Conservation (phyloP, 2,329 filamentous ascomycete species). For the Dactylellina cionopaga region DNA sequence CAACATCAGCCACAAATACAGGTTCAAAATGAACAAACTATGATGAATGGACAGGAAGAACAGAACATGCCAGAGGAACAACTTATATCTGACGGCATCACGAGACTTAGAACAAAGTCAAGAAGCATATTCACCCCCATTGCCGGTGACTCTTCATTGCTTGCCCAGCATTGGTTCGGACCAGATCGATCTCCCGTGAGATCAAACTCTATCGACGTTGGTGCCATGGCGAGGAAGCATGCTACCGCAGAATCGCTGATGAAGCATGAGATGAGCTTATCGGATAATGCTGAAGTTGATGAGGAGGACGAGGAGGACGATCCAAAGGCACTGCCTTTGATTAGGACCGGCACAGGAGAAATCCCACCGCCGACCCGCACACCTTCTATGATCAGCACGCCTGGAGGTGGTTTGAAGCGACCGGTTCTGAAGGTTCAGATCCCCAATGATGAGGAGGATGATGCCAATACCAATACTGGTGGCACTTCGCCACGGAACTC, state of each 20-base stretch:
- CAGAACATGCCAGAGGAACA: slow-evolving; percentile 64
- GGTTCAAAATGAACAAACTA: slow-evolving; percentile 58
- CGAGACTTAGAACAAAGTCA: slow-evolving; percentile 78
- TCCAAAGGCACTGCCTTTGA: slow-evolving; percentile 39
- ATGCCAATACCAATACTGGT: slow-evolving; percentile 75
- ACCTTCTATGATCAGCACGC: slow-evolving; percentile 67
- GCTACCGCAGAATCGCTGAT: slow-evolving; percentile 58
- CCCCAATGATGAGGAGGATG: slow-evolving; percentile 86
- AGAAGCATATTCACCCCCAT: slow-evolving; percentile 98
- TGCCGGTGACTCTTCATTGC: slow-evolving; percentile 65
- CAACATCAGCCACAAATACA: slow-evolving; percentile 59
- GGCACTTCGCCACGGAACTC: slow-evolving; percentile 72
- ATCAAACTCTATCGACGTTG: slow-evolving; percentile 73
- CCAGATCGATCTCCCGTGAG: slow-evolving; percentile 61
- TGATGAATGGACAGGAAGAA: slow-evolving; percentile 59
- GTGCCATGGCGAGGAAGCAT: slow-evolving; percentile 67
- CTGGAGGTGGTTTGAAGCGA: slow-evolving; percentile 69
- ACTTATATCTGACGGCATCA: slow-evolving; percentile 60
- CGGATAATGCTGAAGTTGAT: slow-evolving; percentile 63
- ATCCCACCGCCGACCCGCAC: slow-evolving; percentile 75
- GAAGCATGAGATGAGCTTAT: slow-evolving; percentile 22
- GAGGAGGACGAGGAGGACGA: slow-evolving; percentile 65
- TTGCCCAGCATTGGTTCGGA: slow-evolving; percentile 57
- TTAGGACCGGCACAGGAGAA: slow-evolving; percentile 49
- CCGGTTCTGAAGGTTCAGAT: slow-evolving; percentile 94